Evolutionary conservation across 306 rosid species (phyloP), one percentile per base, ranked within the genome.

Genomic region (Carpinus viminea): DNA sequence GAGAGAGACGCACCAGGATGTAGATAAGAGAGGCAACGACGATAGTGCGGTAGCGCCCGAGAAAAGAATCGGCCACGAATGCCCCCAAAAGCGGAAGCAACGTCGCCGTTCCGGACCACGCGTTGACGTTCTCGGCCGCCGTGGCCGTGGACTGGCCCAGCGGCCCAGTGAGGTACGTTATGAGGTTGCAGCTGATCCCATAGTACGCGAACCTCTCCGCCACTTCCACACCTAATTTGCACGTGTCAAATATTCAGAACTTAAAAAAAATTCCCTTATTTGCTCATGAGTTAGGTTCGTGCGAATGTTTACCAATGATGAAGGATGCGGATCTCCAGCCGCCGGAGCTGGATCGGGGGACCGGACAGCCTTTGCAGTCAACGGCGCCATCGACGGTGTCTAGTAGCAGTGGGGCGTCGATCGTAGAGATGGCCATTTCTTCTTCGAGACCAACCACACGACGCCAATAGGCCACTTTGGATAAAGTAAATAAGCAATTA

Each of bases 141-240:
- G 74, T 57, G 47, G 74, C 83, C 50, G 88, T 87, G 8, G 90
- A 79, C 81, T 87, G 86, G 16, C 82, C 84, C 24, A 87, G 82
- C 48, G 70, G 79, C 28, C 81, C 85, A 1, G 88, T 87, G 75
- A 87, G 69, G 31, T 54, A 87, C 65, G 65, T 81, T 47, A 87
- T 84, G 8, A 87, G 72, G 76, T 87, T 87, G 64, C 79, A 41
- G 59, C 71, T 54, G 28, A 87, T 73, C 12, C 88, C 90, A 17
- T 68, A 76, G 74, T 79, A 87, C 1, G 90, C 86, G 17, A 81
- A 87, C 79, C 90, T 73, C 83, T 87, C 90, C 24, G 88, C 90
- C 45, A 87, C 61, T 74, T 85, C 90, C 74, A 84, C 90, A 6
- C 83, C 88, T 84, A 9, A 26, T 4, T 4, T 41, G 45, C 45